These are phyloP conservation scores for Apiospora koreana DNA, from an alignment of 2,329 filamentous ascomycete genomes.

Conservation along the genomic window DNA sequence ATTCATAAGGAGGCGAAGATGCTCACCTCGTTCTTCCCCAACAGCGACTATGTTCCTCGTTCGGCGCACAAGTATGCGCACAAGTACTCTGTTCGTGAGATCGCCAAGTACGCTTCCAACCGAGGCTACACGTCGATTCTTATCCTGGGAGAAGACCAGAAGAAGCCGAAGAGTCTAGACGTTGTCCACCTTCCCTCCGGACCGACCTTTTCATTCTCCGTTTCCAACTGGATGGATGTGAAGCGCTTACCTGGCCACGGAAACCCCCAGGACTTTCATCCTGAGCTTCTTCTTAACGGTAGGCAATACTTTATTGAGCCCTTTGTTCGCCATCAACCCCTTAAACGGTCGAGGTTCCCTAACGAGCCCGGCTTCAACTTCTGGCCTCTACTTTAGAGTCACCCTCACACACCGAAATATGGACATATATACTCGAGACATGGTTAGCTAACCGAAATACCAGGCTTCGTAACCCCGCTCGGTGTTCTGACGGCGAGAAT, in stretches of 20 bases:
- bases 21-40: conserved; percentile 81
- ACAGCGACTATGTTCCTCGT: conserved; percentile 82
- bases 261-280: conserved; percentile 85
- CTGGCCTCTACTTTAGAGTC: not conserved
- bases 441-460: not conserved
- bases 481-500: conserved; percentile 85
- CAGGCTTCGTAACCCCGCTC: conserved; percentile 83
- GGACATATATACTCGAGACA: not conserved
- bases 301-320: not conserved
- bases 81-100: conserved; percentile 92
- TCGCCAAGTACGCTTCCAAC: conserved; percentile 80
- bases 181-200: conserved; percentile 82
- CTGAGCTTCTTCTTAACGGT: conserved; percentile 84
- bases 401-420: not conserved
- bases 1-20: conserved; percentile 81
- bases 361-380: not conserved
- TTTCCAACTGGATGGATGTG: conserved; percentile 60
- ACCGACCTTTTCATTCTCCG: conserved; percentile 89
- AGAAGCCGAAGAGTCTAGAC: conserved; percentile 79
- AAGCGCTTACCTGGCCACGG: conserved; percentile 86
- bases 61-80: conserved; percentile 81
- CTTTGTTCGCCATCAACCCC: not conserved
- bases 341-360: not conserved
- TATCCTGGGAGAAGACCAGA: conserved; percentile 86
- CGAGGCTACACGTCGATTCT: conserved; percentile 82